Evolutionary conservation across 768 basidiomycete genomes (phyloP).

Genomic region (Mycena alexandri): DNA sequence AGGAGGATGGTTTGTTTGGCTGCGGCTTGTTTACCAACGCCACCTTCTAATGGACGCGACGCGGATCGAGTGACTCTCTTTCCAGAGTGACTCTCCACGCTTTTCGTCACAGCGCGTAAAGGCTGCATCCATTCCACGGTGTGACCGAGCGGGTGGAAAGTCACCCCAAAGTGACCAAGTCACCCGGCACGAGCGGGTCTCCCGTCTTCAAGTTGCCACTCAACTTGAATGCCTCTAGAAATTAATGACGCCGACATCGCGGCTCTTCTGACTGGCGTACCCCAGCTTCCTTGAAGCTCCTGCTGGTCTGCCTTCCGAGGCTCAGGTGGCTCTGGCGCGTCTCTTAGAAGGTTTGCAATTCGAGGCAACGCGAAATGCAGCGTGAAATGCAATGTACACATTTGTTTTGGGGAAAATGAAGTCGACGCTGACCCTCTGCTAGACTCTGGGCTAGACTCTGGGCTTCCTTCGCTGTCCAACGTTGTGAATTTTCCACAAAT

Average conservation of each 20-base stretch:
- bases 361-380: no score
- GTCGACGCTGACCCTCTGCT: no score
- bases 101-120: neutral
- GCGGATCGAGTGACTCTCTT: neutral
- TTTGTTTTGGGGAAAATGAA: no score
- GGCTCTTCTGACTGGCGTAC: neutral
- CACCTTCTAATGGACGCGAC: conserved; percentile 4
- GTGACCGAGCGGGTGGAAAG: neutral
- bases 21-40: neutral
- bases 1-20: neutral
- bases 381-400: no score
- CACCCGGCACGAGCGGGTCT: no score
- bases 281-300: neutral
- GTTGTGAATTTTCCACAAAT: no score
- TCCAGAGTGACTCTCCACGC: neutral
- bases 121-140: neutral
- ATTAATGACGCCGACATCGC: neutral
- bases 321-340: neutral
- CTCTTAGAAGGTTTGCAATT: neutral
- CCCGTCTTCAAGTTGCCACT: no score
- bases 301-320: neutral
- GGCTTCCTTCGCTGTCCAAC: no score
- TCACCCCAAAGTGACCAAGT: no score
- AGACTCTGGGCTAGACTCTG: no score
- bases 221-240: neutral